These are phyloP conservation scores for Epicoccum nigrum DNA, from an alignment of 2,329 filamentous ascomycete species.

Conservation along the genomic window DNA sequence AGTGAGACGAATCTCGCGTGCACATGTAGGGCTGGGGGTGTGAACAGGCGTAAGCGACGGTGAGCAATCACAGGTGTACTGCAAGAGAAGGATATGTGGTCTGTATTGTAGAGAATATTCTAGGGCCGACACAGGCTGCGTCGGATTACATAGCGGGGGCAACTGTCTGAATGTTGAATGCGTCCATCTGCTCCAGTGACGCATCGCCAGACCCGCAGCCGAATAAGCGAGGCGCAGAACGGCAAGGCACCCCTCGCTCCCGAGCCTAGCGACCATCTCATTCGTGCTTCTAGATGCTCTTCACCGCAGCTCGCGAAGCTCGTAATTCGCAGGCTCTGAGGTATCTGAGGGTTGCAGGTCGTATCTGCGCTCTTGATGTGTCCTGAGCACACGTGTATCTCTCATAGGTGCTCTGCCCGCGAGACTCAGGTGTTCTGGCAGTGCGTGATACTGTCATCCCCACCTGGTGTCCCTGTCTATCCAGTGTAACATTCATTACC, in stretches of 20 bases:
- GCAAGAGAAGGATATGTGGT: neutral
- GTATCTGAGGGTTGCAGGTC: neutral
- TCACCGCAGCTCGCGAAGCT: conserved; percentile 11
- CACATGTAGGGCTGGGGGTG: conserved; percentile 6
- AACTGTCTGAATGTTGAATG: conserved; percentile 12
- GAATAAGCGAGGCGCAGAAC: neutral
- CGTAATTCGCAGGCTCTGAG: neutral
- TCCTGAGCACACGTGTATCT: neutral
- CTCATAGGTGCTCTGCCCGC: neutral
- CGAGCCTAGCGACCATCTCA: conserved; percentile 6
- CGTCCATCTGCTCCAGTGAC: conserved; percentile 15
- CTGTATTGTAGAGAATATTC: conserved; percentile 7
- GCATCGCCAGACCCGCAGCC: conserved; percentile 8
- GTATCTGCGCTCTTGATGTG: neutral
- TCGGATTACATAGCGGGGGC: conserved; percentile 16
- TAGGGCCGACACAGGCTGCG: conserved; percentile 1
- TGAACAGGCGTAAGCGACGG: neutral
- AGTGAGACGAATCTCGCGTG: conserved; percentile 6
- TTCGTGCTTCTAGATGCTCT: conserved; percentile 6
- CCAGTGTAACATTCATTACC: conserved; percentile 12
- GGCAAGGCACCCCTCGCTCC: conserved; percentile 9
- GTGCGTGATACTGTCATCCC: conserved; percentile 7
- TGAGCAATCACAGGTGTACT: neutral
- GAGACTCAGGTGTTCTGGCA: neutral
- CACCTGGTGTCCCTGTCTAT: conserved; percentile 1